Evolutionary conservation across 2,329 filamentous ascomycete genomes (phyloP).

Genomic region (Lasiodiplodia sp.): DNA sequence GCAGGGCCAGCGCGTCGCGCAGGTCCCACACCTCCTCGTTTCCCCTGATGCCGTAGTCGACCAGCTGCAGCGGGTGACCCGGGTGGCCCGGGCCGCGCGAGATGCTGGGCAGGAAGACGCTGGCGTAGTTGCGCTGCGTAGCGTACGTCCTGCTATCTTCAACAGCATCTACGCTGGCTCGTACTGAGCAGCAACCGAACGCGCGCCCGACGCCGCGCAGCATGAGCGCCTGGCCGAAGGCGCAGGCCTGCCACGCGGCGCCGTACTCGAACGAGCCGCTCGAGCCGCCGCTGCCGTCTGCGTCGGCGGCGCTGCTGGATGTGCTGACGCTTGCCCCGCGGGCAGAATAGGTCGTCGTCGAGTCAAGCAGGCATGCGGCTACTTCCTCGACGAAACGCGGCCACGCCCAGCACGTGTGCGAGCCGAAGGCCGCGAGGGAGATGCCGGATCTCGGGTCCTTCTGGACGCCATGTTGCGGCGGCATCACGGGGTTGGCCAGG

Average conservation of each 20-base stretch:
- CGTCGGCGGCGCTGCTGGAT: slow-evolving; percentile 34
- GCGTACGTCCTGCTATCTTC: too few species aligned
- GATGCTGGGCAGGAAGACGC: too few species aligned
- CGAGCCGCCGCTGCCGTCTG: slow-evolving; percentile 33
- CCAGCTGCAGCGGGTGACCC: neutral
- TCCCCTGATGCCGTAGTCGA: slow-evolving; percentile 19
- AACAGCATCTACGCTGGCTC: slow-evolving; percentile 37
- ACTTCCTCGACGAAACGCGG: slow-evolving; percentile 43
- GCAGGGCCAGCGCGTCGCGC: slow-evolving; percentile 41
- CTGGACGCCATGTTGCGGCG: neutral
- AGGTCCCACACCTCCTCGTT: slow-evolving; percentile 44
- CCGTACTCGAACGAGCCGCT: slow-evolving; percentile 46
- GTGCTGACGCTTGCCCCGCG: too few species aligned
- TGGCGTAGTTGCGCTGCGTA: too few species aligned
- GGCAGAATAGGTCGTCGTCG: slow-evolving; percentile 40
- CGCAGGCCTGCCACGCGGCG: slow-evolving; percentile 56
- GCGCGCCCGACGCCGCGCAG: slow-evolving; percentile 49
- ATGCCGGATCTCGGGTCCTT: slow-evolving; percentile 32
- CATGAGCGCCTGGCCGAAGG: slow-evolving; percentile 49
- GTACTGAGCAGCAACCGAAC: slow-evolving; percentile 40
- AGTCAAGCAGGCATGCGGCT: slow-evolving; percentile 43
- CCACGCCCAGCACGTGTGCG: slow-evolving; percentile 41
- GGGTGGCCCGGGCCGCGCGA: neutral
- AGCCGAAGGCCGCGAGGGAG: slow-evolving; percentile 39
- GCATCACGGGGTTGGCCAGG: slow-evolving; percentile 38